Percentiles rank a stretch among this genome's conserved stretches.
Evolutionary conservation across 176 grass and related monocot species (phyloP).

Genomic region (Cocos nucifera): DNA sequence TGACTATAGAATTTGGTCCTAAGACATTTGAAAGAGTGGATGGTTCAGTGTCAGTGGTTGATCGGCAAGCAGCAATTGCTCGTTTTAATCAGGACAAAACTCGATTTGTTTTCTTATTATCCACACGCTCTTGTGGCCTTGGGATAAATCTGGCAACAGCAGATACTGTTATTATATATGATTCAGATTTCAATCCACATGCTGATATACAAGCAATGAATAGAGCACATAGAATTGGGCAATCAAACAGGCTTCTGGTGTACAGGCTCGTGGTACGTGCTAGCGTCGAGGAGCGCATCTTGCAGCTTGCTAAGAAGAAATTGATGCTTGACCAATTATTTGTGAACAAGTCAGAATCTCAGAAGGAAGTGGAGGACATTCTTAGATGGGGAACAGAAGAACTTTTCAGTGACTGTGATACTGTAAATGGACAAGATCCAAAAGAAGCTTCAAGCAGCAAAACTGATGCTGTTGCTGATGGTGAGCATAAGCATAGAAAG

Average conservation of each 20-base stretch:
- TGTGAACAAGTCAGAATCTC: slow-evolving; percentile 93
- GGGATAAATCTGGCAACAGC: slow-evolving; percentile 99
- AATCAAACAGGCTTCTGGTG: slow-evolving; percentile 92
- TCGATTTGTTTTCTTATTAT: slow-evolving; percentile 97
- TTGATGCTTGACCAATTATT: slow-evolving; percentile 99
- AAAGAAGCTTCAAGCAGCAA: slow-evolving; percentile 47
- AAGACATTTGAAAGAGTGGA: slow-evolving; percentile 95
- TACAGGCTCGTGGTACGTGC: slow-evolving; percentile 94
- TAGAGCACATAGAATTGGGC: slow-evolving; percentile 96
- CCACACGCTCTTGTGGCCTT: slow-evolving; percentile 92
- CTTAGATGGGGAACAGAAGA: slow-evolving; percentile 98
- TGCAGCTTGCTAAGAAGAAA: slow-evolving; percentile 98
- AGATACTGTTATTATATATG: slow-evolving; percentile 97
- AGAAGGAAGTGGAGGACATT: slow-evolving; percentile 98
- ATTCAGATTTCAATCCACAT: slow-evolving; percentile 99
- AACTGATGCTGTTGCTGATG: slow-evolving; percentile 36
- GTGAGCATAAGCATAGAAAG: slow-evolving; percentile 75
- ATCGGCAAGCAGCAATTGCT: slow-evolving; percentile 78
- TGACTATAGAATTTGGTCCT: slow-evolving; percentile 66
- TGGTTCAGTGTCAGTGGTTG: slow-evolving; percentile 83
- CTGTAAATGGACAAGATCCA: slow-evolving; percentile 43
- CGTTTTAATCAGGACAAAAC: slow-evolving; percentile 96
- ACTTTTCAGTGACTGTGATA: slow-evolving; percentile 65
- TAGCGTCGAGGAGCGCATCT: slow-evolving; percentile 97
- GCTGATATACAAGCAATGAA: slow-evolving; percentile 99